Base-by-base conservation (phyloP, 495 filamentous ascomycete species). In the Podospora pseudoanserina region DNA sequence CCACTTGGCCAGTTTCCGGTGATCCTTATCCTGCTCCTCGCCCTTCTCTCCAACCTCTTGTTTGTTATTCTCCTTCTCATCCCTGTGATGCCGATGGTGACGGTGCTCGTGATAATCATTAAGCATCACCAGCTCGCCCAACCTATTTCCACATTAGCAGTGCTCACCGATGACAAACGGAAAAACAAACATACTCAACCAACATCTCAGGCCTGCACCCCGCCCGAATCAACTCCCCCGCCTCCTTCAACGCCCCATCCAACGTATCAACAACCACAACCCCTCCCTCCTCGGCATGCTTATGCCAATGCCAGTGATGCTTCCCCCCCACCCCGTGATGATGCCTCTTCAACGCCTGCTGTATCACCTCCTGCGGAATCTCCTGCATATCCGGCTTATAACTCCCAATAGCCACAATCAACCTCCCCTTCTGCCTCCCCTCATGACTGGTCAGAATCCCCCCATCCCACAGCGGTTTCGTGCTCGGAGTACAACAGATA, bases 371-470 rank as follows among this genome's bases (percentile, higher is more conserved):
- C 4, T 85, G 86, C 18, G 93, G 90, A 30, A 99, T 69, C 78
- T 99, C 95, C 32, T 88, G 80, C 95, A 98, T 98, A 65, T 92
- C 82, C 18, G 87, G 82, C 68, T 89, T 91, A 71, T 97, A 97
- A 64, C 87, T 90, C 49, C 95, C 95, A 63, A 98, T 90, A 0
- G 90, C 91, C 7, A 89, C 83, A 64, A 97, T 86, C 66, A 93
- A 80, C n/a, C 93, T 79, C 2, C 91, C 91, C 72, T 93, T 94
- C 65, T 83, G 85, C 18, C 91, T 79, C 2, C 87, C 92, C 68
- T 92, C 90, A 15, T 84, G 80, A 39, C 78, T 86, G 9, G 90
- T 94, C 28, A 96, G 78, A 61, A 82, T 79, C 26, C 56, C 66
- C 6, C 90, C 81, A 59, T 83, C 77, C 64, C 85, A 87, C 5